Evolutionary conservation across 2,329 filamentous ascomycete species (phyloP), one percentile per base, ranked within the genome.

Genomic region (Paraphoma chrysanthemicola): DNA sequence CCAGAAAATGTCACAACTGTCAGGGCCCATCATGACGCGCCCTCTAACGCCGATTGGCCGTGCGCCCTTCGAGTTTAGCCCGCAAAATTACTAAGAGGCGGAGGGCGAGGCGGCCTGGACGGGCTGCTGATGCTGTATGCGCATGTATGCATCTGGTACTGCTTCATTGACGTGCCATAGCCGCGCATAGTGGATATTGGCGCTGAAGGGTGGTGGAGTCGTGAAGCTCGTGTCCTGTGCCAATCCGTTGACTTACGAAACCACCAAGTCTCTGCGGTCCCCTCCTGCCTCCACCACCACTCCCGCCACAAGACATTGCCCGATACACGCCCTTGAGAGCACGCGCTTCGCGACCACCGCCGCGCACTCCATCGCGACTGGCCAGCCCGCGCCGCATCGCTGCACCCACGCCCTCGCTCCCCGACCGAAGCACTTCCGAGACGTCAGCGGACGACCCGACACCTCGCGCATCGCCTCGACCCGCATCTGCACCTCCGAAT

Each of bases 371-470:
- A 33, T 49, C 45, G 29, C 33, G 44, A 28, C 33, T 44, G 53
- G 48, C 45, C 52, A 48, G 44, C 46, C 56, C 50, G 53, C 59
- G 46, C 54, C 44, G 44, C 56, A 43, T 42, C 33, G 48, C 55
- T 31, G 11, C 41, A 17, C 9, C 9, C 44, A 16, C 36, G 33
- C 45, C 38, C 51, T 51, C 51, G 56, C 57, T 42, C 53, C 54
- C 52, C 54, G 49, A 47, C 56, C 60, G 41, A 57, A 63, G 50
- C 63, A 59, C 54, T 48, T 56, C 66, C 67, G 59, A 70, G 64
- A 71, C 71, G 63, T 68, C 71, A 67, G 67, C 66, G 60, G 47
- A 54, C 56, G 51, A 57, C 48, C 36, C 42, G 16, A 50, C 45
- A 36, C 54, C 48, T 44, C 63, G 62, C 70, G 64, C 63, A 56